Evolutionary conservation across 352 stramenopile species (phyloP), one percentile per base, ranked within the genome.

Genomic region (Phytopythium oedochilum): DNA sequence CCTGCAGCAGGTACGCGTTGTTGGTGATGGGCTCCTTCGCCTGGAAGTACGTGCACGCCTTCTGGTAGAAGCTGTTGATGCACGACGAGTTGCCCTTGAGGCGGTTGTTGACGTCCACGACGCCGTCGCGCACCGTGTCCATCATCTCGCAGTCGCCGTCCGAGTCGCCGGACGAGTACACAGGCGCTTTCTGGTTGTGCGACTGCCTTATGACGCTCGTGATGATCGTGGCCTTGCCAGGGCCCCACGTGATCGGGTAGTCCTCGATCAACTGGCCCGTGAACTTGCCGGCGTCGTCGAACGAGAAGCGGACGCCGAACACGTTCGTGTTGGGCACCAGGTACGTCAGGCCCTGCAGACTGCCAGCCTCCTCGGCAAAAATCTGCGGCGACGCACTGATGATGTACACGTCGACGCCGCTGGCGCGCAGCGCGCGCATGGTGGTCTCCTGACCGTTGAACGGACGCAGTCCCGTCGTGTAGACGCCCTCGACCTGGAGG

Each of bases 241-340:
- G 72, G 2, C 75, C 77, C 75, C 77, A 88, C 55, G 75, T 84
- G 64, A 88, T 86, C 38, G 77, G 75, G 59, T 88, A 86, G 49
- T 83, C 38, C 8, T 69, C 60, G 15, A 71, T 48, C 8, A 75
- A 43, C 34, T 75, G 31, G 23, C 60, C 69, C 1, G 75, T 82
- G 55, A 88, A 86, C 17, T 66, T 65, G 40, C 66, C 59, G 18
- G 61, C 60, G 15, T 59, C 60, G 23, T 76, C 58, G 12, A 60
- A 69, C 47, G 69, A 67, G 57, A 86, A 88, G 51, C 78, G 78
- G 36, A 88, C 73, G 29, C 59, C 75, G 40, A 66, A 88, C 23
- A 86, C 66, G 47, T 86, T 86, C 35, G 55, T 49, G 25, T 61
- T 67, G 14, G 78, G 75, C 38, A 88, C 73, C 54, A 73, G 57